These are phyloP conservation scores for Botrytis fabae DNA, from an alignment of 2,329 filamentous ascomycete species.

Conservation along the genomic window DNA sequence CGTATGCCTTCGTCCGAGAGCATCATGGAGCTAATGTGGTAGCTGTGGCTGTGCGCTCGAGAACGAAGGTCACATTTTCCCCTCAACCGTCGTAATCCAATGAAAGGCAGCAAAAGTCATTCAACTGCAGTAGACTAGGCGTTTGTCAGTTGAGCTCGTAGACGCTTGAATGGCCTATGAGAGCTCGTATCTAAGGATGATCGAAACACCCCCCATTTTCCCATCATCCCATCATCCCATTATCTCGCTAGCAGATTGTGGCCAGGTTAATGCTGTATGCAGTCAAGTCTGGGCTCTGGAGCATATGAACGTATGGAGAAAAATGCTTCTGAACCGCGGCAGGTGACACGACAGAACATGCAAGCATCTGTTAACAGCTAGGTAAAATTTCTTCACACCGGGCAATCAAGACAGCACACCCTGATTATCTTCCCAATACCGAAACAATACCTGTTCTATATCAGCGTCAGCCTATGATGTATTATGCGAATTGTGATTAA, in stretches of 20 bases:
- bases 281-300: slow-evolving; percentile 3
- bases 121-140: slow-evolving; percentile 6
- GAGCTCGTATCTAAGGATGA: background rate
- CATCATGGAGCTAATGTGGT: background rate
- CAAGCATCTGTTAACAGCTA: slow-evolving; percentile 10
- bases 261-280: slow-evolving; percentile 3
- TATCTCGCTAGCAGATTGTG: background rate
- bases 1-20: background rate
- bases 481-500: background rate
- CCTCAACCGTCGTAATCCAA: background rate
- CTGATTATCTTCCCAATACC: background rate
- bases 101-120: background rate
- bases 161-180: background rate
- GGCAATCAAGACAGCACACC: background rate
- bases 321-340: background rate
- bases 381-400: background rate
- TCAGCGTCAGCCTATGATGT: background rate
- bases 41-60: slow-evolving; percentile 2
- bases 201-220: background rate
- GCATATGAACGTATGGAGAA: slow-evolving; percentile 16
- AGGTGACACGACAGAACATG: slow-evolving; percentile 1
- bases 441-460: background rate
- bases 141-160: background rate
- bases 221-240: background rate
- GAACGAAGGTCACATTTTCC: background rate